Conservation (phyloP, 495 filamentous ascomycete species). For the Xylaria flabelliformis region DNA sequence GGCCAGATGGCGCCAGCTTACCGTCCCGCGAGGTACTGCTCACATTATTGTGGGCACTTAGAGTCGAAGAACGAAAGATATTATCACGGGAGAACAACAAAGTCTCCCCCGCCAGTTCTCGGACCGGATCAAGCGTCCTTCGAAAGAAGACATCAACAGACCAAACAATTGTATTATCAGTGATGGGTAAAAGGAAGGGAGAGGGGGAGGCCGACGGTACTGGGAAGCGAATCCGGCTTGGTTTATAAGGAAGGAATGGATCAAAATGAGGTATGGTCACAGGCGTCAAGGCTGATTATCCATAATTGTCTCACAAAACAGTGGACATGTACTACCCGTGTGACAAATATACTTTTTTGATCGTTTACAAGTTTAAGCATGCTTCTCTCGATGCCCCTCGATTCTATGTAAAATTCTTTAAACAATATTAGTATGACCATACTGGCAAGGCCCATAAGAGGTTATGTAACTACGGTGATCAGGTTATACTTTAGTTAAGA, state of each 20-base stretch:
- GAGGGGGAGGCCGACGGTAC: slow-evolving; percentile 14
- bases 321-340: slow-evolving; percentile 4
- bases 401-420: not conserved
- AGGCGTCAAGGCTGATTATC: slow-evolving; percentile 17
- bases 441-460: not conserved
- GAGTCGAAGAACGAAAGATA: slow-evolving; percentile 53
- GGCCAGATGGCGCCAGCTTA: slow-evolving; percentile 50
- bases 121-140: slow-evolving; percentile 40
- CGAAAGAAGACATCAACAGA: slow-evolving; percentile 36
- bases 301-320: not conserved
- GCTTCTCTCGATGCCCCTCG: not conserved
- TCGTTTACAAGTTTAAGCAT: not conserved
- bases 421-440: not conserved
- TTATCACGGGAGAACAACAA: slow-evolving; percentile 29
- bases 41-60: slow-evolving; percentile 59
- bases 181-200: slow-evolving; percentile 30
- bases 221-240: slow-evolving; percentile 24
- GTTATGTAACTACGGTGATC: no score
- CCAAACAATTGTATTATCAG: slow-evolving; percentile 40
- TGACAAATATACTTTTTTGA: not conserved
- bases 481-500: not conserved
- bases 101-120: slow-evolving; percentile 33
- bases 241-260: slow-evolving; percentile 10
- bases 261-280: slow-evolving; percentile 3
- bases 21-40: slow-evolving; percentile 60